Evolutionary conservation across 2,329 filamentous ascomycete species (phyloP), one percentile per base, ranked within the genome.

Genomic region (Clarireedia homoeocarpa): DNA sequence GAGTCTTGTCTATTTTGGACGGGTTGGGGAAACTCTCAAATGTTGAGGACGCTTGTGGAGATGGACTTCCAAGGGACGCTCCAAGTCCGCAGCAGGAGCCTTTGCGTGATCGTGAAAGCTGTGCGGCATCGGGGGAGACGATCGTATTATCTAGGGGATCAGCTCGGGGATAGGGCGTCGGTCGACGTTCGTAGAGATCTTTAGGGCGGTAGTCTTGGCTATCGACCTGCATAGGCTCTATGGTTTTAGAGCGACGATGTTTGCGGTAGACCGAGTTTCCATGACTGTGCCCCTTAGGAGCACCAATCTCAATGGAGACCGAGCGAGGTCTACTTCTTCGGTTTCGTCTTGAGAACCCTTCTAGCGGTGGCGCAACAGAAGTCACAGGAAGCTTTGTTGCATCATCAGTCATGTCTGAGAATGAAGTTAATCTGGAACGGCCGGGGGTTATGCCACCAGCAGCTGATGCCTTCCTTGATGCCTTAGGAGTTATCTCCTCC

Each of bases 111-210:
- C 23, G 38, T 9, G 27, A 39, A 6, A 54, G 4, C 6, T n/a
- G 17, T n/a, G 39, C 14, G 12, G 24, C 10, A 17, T 34, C 15
- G 15, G 57, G 5, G 48, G 46, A 10, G 26, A 42, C 23, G 45
- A 24, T 15, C 24, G 12, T 24, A 26, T 45, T 17, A 34, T 6
- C 10, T 59, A 24, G 6, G 23, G 23, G 2, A 51, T 51, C 6
- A 57, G 56, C 24, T 53, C 30, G 26, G 53, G 62, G 63, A 46
- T 59, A 64, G 7, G 61, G 60, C 5, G 60, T 63, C 9, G 55
- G 34, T 23, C 54, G 57, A 51, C 57, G 46, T 14, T 56, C 52
- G 10, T 51, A 58, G 15, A 49, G 17, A 26, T 58, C 56, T 20
- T 17, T 39, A 30, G 50, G 39, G 2, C 23, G n/a, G 23, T 53